Percentiles rank a stretch among this genome's conserved stretches.
Evolutionary conservation across 306 rosid species (phyloP).

Genomic region (Trifolium subterraneum): DNA sequence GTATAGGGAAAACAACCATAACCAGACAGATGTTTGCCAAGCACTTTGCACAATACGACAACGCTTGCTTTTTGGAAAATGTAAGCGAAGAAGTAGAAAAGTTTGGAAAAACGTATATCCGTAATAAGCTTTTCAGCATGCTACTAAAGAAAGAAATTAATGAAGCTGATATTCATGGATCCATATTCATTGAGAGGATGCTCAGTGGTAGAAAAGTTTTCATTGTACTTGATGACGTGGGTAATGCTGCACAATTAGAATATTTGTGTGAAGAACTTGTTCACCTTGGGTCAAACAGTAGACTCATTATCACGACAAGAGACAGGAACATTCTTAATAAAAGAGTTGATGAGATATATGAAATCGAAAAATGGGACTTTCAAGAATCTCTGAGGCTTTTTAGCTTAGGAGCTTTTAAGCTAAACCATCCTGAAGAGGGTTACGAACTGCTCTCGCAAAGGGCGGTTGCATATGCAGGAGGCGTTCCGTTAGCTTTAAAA

Average conservation of each 20-base stretch:
- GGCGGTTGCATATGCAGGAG: conserved; percentile 20
- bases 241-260: neutral
- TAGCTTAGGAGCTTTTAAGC: conserved; percentile 6
- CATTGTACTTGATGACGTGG: conserved; percentile 33
- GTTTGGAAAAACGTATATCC: neutral
- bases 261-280: neutral
- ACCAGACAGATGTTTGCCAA: conserved; percentile 34
- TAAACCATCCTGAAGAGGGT: neutral
- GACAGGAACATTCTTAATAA: neutral
- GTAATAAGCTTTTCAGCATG: conserved; percentile 1
- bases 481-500: conserved; percentile 33
- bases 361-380: neutral
- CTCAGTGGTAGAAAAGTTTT: conserved; percentile 10
- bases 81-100: conserved; percentile 24
- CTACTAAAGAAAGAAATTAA: neutral
- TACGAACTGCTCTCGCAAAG: neutral
- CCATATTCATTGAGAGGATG: neutral
- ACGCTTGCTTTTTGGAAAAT: conserved; percentile 21
- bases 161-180: neutral
- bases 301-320: conserved; percentile 27
- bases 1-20: too few relatives aligned
- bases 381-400: conserved; percentile 16
- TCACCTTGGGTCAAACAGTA: conserved; percentile 9
- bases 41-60: conserved; percentile 25
- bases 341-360: neutral